Evolutionary conservation across 345 rosid genomes (phyloP).

Genomic region (Salix koriyanagi): DNA sequence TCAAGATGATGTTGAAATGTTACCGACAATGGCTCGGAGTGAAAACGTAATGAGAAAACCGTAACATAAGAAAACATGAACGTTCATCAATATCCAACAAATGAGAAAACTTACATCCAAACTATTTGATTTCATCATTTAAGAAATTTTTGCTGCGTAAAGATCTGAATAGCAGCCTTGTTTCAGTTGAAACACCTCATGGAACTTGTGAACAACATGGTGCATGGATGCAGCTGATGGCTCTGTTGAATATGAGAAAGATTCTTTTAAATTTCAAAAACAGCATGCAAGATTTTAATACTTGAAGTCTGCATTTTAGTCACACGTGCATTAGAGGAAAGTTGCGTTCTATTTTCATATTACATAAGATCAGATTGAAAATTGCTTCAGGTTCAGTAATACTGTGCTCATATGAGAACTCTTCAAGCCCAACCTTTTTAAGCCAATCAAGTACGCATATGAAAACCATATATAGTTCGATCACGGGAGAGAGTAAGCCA

Average conservation of each 20-base stretch:
- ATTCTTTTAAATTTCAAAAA: not conserved
- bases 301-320: not conserved
- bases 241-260: constrained; percentile 34
- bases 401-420: not conserved
- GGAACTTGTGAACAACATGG: constrained; percentile 71
- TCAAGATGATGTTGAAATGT: constrained; percentile 13
- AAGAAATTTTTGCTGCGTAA: constrained; percentile 71
- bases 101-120: constrained; percentile 50
- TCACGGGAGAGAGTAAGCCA: not conserved
- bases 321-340: not conserved
- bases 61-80: not conserved
- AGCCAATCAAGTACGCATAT: not conserved
- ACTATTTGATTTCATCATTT: constrained; percentile 81
- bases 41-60: not conserved
- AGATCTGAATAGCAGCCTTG: constrained; percentile 80
- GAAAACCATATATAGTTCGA: not conserved
- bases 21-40: constrained; percentile 3
- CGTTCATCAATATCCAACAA: not conserved
- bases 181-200: constrained; percentile 82
- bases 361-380: not conserved
- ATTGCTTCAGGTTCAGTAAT: not conserved
- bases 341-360: not conserved
- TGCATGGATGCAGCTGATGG: constrained; percentile 49
- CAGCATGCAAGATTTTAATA: not conserved
- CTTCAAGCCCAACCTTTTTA: not conserved